Evolutionary conservation across 208 protist species (phyloP), one percentile per base, ranked within the genome.

Genomic region (Plasmodiophora brassicae): DNA sequence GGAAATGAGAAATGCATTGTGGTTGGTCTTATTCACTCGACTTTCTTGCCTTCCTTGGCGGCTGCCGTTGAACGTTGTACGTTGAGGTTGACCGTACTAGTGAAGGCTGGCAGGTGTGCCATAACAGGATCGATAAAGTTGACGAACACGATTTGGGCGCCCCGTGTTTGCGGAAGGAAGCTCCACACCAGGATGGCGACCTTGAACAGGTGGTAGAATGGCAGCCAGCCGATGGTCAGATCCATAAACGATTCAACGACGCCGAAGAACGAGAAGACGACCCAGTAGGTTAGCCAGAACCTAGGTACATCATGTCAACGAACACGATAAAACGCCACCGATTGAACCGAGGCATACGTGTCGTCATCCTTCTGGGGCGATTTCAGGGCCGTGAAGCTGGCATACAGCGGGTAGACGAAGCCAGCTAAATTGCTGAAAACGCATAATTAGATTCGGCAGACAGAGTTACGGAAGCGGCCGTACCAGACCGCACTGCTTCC

Each of bases 251-350:
- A 78, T 32, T 78, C 65, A 32, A 78, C 65, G 32, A 78, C 14
- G 32, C 65, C 65, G n/a, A 78, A 78, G n/a, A 78, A 78, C 20
- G 65, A 78, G n/a, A 36, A 78, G 65, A 78, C 65, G 65, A 78
- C 65, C 65, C 65, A 78, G n/a, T 78, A 78, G 32, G 65, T 78
- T 38, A 78, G n/a, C 65, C 65, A 78, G n/a, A 78, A 78, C n/a
- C 65, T 78, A 32, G 41, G 14, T 5, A 38, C n/a, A 78, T 44
- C 65, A 78, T 78, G 5, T 14, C 65, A 78, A 78, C 32, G 5
- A 78, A 38, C 50, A 57, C 20, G 14, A 57, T 57, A 28, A 57
- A 25, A 57, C 14, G n/a, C n/a, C n/a, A n/a, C n/a, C n/a, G n/a
- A n/a, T n/a, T n/a, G n/a, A n/a, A n/a, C n/a, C n/a, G n/a, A n/a